Percentiles rank a stretch among this genome's conserved stretches.
Conservation (phyloP, 2,329 filamentous ascomycete genomes). For the Alternaria atra region DNA sequence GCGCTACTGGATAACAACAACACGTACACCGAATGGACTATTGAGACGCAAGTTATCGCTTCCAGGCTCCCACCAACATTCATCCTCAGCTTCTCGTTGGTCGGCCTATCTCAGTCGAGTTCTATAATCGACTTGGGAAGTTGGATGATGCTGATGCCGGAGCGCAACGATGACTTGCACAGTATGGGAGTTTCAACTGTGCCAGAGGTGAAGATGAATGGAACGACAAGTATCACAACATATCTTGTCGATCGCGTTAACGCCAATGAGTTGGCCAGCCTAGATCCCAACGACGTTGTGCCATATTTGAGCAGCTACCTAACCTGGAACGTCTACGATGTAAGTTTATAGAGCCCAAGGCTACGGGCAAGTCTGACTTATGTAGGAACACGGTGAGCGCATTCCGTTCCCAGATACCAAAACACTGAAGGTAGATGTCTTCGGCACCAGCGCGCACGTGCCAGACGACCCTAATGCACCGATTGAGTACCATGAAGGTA, state of each 20-base stretch:
- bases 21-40: slow-evolving; percentile 39
- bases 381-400: neutral
- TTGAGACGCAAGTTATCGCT: slow-evolving; percentile 22
- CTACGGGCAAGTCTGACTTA: neutral
- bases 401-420: slow-evolving; percentile 21
- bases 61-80: slow-evolving; percentile 28
- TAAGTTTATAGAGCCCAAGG: slow-evolving; percentile 14
- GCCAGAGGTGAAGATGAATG: slow-evolving; percentile 19
- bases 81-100: slow-evolving; percentile 33
- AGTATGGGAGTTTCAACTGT: neutral
- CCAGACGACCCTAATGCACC: slow-evolving; percentile 18
- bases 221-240: slow-evolving; percentile 36
- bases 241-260: slow-evolving; percentile 36
- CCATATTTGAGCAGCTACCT: slow-evolving; percentile 38
- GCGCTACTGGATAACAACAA: neutral
- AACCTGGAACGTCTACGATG: slow-evolving; percentile 40
- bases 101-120: slow-evolving; percentile 27
- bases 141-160: slow-evolving; percentile 38
- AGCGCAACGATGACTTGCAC: neutral
- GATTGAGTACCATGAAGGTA: slow-evolving; percentile 27
- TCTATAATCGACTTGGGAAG: slow-evolving; percentile 29
- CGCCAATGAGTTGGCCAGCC: slow-evolving; percentile 26
- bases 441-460: slow-evolving; percentile 27
- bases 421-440: slow-evolving; percentile 27
- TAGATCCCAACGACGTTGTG: slow-evolving; percentile 34